Conservation (phyloP, 257 asterid species). For the Thymus quinquecostatus region DNA sequence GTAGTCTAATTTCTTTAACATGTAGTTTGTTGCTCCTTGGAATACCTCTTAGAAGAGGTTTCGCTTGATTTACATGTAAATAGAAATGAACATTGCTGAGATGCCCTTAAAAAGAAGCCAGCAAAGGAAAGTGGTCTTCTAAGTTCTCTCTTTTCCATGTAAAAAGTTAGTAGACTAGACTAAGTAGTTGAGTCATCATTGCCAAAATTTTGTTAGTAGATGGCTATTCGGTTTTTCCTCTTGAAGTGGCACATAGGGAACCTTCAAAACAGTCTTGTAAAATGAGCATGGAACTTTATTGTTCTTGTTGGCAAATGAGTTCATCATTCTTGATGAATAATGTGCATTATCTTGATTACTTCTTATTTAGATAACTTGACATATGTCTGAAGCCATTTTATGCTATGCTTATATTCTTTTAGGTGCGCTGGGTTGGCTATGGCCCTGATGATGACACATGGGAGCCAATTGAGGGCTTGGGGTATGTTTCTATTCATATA, state of each 20-base stretch:
- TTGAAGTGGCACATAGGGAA: background rate
- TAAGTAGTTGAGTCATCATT: background rate
- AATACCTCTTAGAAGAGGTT: slow-evolving; percentile 12
- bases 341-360: slow-evolving; percentile 13
- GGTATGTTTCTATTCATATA: slow-evolving; percentile 35
- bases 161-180: background rate
- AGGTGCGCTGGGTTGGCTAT: slow-evolving; percentile 62
- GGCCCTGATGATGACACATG: slow-evolving; percentile 54
- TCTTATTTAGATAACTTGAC: background rate
- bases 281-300: slow-evolving; percentile 15
- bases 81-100: background rate
- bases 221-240: background rate
- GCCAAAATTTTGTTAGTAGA: background rate
- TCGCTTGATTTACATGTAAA: background rate
- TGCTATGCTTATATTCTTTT: slow-evolving; percentile 31
- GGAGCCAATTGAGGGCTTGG: slow-evolving; percentile 49
- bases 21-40: slow-evolving; percentile 1
- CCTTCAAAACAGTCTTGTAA: background rate
- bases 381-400: slow-evolving; percentile 8
- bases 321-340: slow-evolving; percentile 11
- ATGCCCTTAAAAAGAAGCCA: background rate
- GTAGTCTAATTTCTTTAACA: slow-evolving; percentile 8
- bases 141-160: background rate
- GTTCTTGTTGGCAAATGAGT: background rate
- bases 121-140: background rate